Percentiles rank a stretch among this genome's conserved stretches.
Conservation (phyloP, 2,329 filamentous ascomycete species). For the Gliomastix tumulicola region DNA sequence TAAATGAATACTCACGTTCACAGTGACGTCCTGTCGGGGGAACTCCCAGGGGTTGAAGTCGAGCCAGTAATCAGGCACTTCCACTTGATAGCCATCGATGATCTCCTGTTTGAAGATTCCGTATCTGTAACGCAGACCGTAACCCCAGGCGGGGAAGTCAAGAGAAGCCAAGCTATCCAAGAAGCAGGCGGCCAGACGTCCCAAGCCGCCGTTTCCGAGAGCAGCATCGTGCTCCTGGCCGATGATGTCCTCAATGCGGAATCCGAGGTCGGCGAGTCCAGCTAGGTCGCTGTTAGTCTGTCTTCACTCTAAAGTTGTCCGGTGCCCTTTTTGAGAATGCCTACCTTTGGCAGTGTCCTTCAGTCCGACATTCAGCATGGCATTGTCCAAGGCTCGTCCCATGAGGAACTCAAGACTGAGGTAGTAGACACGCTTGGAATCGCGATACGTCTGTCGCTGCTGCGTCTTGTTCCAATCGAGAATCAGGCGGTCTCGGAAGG, state of each 20-base stretch:
- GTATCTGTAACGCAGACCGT: conserved; percentile 91
- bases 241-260: conserved; percentile 95
- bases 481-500: conserved; percentile 87
- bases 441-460: conserved; percentile 84
- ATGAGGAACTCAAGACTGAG: conserved; percentile 96
- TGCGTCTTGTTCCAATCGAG: conserved; percentile 98
- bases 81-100: conserved; percentile 94
- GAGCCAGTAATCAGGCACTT: conserved; percentile 97
- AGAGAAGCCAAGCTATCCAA: conserved; percentile 91
- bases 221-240: conserved; percentile 93
- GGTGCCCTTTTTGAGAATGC: no score
- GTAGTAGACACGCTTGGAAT: conserved; percentile 94
- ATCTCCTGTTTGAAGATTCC: conserved; percentile 99
- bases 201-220: conserved; percentile 90
- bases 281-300: no score
- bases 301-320: conserved; percentile 7
- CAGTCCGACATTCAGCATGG: conserved; percentile 90
- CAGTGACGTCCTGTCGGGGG: conserved; percentile 86
- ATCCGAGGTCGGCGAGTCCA: conserved; percentile 82
- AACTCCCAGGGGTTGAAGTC: conserved; percentile 99
- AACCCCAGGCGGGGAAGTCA: conserved; percentile 96
- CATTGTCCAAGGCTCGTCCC: conserved; percentile 94
- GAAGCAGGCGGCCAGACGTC: conserved; percentile 92
- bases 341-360: conserved; percentile 78
- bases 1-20: conserved; percentile 61